Evolutionary conservation across 805 yeast species (phyloP), one percentile per base, ranked within the genome.

Genomic region (Teunomyces stri): DNA sequence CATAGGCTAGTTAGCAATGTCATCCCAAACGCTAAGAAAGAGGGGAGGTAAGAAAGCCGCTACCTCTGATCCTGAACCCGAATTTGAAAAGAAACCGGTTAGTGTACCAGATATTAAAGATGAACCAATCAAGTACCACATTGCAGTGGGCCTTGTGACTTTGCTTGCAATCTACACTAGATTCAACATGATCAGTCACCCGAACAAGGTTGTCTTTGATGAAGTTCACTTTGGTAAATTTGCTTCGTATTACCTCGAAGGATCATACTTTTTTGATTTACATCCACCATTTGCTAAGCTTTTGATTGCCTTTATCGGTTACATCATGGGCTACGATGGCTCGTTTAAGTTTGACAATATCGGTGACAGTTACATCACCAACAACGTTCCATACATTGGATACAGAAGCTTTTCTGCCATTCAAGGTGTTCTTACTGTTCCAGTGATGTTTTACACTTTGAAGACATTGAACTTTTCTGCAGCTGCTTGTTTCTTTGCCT

Each of bases 281-380:
- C 99, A 94, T 69, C 99, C 99, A 7, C 99, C 99, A 18, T 89
- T 94, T 67, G 99, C 96, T 46, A 94, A 94, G 66, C 75, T 94
- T 64, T 75, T 91, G 55, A 89, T 92, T 68, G 98, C 98, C 0
- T 77, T 84, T 49, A 89, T 85, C 34, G 99, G 99, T 37, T 89
- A 85, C 76, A 58, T 94, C 20, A 82, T 85, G 44, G 97, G 97
- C 2, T 94, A 89, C 65, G 83, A 86, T 60, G 99, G 99, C n/a
- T 66, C 79, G 10, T 94, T 90, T 76, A 89, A 90, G 66, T 94
- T 92, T 59, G 96, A 90, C 52, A 82, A 78, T 59, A 91, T 91
- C 66, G 97, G 97, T 37, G 87, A 87, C 55, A 78, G 81, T 49
- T 94, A 90, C 67, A 78, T 82, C 47, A 71, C 74, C n/a, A 78